Evolutionary conservation across 495 filamentous ascomycete genomes (phyloP).

Genomic region (Podospora anserina): DNA sequence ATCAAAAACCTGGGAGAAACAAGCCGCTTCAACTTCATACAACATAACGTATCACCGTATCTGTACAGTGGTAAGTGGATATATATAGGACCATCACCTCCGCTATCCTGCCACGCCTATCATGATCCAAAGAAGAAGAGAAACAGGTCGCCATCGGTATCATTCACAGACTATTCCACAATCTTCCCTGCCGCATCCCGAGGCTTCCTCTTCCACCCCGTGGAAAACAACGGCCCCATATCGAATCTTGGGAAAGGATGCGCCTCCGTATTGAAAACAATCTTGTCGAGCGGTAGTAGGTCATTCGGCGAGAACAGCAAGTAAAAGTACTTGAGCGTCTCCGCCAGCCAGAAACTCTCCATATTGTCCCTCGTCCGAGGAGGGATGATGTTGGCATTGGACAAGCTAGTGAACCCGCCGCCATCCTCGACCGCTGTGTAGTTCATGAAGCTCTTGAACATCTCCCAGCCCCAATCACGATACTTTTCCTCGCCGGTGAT

Average conservation of each 20-base stretch:
- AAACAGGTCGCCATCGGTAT: not conserved
- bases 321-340: slow-evolving; percentile 98
- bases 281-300: slow-evolving; percentile 74
- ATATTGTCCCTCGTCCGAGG: slow-evolving; percentile 70
- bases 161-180: slow-evolving; percentile 8
- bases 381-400: slow-evolving; percentile 68
- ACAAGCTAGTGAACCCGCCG: slow-evolving; percentile 78
- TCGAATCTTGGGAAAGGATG: slow-evolving; percentile 88
- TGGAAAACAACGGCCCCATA: slow-evolving; percentile 71
- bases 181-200: slow-evolving; percentile 44
- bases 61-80: not conserved
- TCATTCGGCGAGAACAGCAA: slow-evolving; percentile 85
- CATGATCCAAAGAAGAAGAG: too few relatives aligned
- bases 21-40: not conserved
- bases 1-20: not conserved
- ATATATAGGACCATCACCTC: not conserved
- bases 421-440: slow-evolving; percentile 72
- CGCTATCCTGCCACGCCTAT: not conserved
- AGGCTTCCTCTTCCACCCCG: slow-evolving; percentile 79
- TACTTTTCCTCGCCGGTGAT: slow-evolving; percentile 92
- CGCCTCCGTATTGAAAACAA: slow-evolving; percentile 95
- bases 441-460: slow-evolving; percentile 88
- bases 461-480: slow-evolving; percentile 96
- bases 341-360: slow-evolving; percentile 96
- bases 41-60: not conserved